Base-by-base conservation (phyloP, 2,329 filamentous ascomycete species). In the Fusarium sp. region DNA sequence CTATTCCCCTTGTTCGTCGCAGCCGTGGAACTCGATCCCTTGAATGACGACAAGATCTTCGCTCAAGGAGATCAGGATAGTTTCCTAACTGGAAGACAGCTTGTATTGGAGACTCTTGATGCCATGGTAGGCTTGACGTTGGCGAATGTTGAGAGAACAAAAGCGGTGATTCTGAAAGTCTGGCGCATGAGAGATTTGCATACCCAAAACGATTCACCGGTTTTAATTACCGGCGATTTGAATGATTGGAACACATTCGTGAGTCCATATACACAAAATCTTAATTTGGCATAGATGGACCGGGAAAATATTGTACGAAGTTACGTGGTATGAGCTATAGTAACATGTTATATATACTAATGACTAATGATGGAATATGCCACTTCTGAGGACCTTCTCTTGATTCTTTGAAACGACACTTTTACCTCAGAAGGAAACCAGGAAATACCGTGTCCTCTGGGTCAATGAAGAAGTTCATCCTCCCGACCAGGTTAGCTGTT, bases 131-230 rank as follows among this genome's bases (percentile, higher is more conserved):
- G 82, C 28, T 82, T 79, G 1, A 84, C 83, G 4, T 76, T 86
- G 3, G 78, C 75, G 2, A 87, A 87, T 50, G 80, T 86, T 12
- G 79, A 82, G 15, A 81, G 83, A 26, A 86, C 84, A 13, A 78
- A 83, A 16, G 81, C 83, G 1, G 85, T 87, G 7, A 85, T 87
- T 57, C 79, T 82, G 15, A 85, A 84, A 48, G 81, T 87, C 16
- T 87, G 85, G 85, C 81, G 83, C 61, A 81, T 81, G 47, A 79
- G 85, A 28, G 84, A 87, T 28, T 51, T 79, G 4, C 45, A 73
- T 18, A 47, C 72, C 6, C 42, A 71, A 7, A 55, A 66, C 6
- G 71, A 68, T 5, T 14, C 59, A 1, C 28, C 44, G 15, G 7
- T 57, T 4, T 18, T 28, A 9, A 38, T 7, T 5, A 18, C 59